Conservation (phyloP, 257 asterid species). For the Solanum sitiens region DNA sequence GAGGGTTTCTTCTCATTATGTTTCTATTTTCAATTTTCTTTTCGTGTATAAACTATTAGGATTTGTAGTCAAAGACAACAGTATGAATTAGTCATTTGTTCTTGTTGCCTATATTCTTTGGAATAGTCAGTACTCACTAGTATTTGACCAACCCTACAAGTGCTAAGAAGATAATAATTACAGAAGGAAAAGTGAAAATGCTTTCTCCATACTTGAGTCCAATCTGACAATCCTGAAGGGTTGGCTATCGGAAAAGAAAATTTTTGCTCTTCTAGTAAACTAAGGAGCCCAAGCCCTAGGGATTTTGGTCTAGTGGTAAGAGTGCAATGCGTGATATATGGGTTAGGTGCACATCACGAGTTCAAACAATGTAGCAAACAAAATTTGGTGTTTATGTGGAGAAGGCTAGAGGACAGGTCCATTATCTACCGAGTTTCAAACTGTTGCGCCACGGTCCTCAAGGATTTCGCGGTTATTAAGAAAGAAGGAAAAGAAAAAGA, state of each 20-base stretch:
- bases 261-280: background rate
- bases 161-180: background rate
- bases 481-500: background rate
- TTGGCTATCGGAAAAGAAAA: background rate
- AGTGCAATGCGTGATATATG: background rate
- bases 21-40: background rate
- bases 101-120: background rate
- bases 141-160: background rate
- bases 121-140: background rate
- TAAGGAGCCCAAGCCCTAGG: background rate
- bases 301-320: background rate
- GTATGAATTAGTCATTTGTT: background rate
- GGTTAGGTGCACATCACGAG: background rate
- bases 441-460: background rate
- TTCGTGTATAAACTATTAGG: background rate
- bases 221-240: background rate
- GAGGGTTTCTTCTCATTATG: background rate
- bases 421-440: background rate
- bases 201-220: background rate
- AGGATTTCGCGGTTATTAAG: background rate
- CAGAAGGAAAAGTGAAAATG: background rate
- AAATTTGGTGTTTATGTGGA: background rate
- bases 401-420: background rate
- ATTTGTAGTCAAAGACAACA: background rate
- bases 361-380: background rate